Conservation (phyloP, 306 rosid genomes). For the Glycyrrhiza uralensis region DNA sequence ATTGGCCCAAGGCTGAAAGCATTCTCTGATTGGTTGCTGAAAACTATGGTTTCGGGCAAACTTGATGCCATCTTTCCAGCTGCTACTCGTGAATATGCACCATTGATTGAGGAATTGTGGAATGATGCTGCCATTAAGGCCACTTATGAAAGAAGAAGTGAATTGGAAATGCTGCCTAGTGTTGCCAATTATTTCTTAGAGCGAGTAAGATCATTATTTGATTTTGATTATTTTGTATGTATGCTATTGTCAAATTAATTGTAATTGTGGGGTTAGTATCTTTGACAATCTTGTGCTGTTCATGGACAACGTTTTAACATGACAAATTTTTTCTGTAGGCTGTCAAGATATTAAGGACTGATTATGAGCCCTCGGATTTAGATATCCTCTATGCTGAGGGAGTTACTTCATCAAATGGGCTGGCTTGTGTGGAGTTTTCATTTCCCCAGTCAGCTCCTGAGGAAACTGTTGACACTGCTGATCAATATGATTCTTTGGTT, state of each 20-base stretch:
- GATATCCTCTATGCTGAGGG: slow-evolving; percentile 97
- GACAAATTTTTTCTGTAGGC: slow-evolving; percentile 52
- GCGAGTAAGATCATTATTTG: slow-evolving; percentile 60
- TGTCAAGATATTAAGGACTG: slow-evolving; percentile 77
- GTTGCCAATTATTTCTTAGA: slow-evolving; percentile 86
- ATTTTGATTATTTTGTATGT: background rate
- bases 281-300: slow-evolving; percentile 22
- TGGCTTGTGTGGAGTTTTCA: slow-evolving; percentile 89
- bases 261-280: background rate
- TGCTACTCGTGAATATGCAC: slow-evolving; percentile 98
- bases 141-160: slow-evolving; percentile 74
- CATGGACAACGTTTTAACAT: slow-evolving; percentile 26
- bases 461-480: slow-evolving; percentile 51
- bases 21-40: slow-evolving; percentile 98
- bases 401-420: slow-evolving; percentile 93
- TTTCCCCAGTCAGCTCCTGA: slow-evolving; percentile 67
- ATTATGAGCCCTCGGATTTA: slow-evolving; percentile 89
- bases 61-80: slow-evolving; percentile 96
- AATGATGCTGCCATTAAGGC: slow-evolving; percentile 84
- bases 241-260: slow-evolving; percentile 23
- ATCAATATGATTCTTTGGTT: slow-evolving; percentile 62
- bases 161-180: slow-evolving; percentile 87
- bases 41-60: slow-evolving; percentile 89
- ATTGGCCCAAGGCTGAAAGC: slow-evolving; percentile 86
- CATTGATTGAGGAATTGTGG: slow-evolving; percentile 92